A percentile compares a stretch with the other conserved stretches of the same genome.
Evolutionary conservation across 2,329 filamentous ascomycete species (phyloP).

Genomic region (Diaporthe sp.): DNA sequence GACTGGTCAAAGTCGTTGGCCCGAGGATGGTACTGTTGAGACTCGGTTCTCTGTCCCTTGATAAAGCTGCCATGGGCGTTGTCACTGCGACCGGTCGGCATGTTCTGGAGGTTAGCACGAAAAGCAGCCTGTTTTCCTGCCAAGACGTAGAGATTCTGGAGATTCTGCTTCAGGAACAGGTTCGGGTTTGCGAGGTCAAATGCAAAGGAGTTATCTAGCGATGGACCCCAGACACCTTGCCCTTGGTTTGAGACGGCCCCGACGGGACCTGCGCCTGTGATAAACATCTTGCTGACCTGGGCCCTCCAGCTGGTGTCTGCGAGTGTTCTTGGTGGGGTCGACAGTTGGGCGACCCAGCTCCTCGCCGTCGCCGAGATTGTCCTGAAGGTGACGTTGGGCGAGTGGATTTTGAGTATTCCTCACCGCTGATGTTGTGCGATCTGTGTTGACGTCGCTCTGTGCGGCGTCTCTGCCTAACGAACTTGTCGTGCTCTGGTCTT

Average conservation of each 20-base stretch:
- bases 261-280: neutral
- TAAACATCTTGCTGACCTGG: neutral
- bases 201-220: neutral
- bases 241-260: neutral
- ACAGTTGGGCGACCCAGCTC: neutral
- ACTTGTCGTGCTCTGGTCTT: neutral
- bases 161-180: neutral
- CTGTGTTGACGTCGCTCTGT: neutral
- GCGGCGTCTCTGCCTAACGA: neutral
- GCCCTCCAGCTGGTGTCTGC: neutral
- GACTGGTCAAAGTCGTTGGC: neutral
- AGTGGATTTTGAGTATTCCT: neutral
- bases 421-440: conserved; percentile 27
- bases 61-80: neutral
- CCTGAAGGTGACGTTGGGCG: neutral
- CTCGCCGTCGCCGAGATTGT: conserved; percentile 7
- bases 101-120: neutral
- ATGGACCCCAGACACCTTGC: neutral
- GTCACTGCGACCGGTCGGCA: neutral
- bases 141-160: neutral
- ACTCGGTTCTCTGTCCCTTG: neutral
- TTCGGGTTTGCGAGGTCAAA: neutral
- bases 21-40: neutral
- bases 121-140: neutral
- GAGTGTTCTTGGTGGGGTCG: too few relatives aligned